These are phyloP conservation scores for Fennellomyces sp. DNA, from an alignment of 371 early-diverging fungal species.

Conservation along the genomic window DNA sequence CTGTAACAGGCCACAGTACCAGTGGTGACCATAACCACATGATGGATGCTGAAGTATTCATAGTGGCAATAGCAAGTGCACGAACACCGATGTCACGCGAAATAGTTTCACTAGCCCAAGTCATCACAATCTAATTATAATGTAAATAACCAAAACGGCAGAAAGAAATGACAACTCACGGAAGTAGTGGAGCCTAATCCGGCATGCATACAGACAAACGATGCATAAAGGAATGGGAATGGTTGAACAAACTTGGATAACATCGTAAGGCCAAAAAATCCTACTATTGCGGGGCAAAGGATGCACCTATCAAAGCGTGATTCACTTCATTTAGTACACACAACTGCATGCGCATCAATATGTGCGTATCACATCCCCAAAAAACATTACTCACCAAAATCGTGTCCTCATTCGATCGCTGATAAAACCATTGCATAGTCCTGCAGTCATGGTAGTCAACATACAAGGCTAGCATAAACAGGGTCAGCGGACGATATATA, in stretches of 20 bases:
- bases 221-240: constrained; percentile 37
- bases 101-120: constrained; percentile 55
- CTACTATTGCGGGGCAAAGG: constrained; percentile 31
- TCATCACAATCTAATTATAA: constrained; percentile 43
- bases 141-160: too few relatives aligned
- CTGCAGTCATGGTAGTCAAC: constrained; percentile 39
- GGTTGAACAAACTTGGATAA: constrained; percentile 48
- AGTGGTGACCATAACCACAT: constrained; percentile 44
- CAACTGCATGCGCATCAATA: neutral
- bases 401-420: constrained; percentile 41
- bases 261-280: constrained; percentile 34
- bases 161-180: constrained; percentile 26
- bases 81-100: constrained; percentile 32
- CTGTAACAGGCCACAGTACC: constrained; percentile 56
- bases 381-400: constrained; percentile 25
- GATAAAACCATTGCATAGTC: constrained; percentile 41
- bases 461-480: constrained; percentile 55
- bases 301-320: constrained; percentile 45
- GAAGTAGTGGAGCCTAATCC: constrained; percentile 39
- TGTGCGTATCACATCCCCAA: neutral
- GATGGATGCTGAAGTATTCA: constrained; percentile 46
- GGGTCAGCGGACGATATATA: neutral
- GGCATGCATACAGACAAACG: constrained; percentile 40
- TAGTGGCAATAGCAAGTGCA: constrained; percentile 48
- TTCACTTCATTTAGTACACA: neutral